phyloP scores from a whole-genome alignment of 371 early-diverging fungal species.

The Entomophthora muscae region DNA sequence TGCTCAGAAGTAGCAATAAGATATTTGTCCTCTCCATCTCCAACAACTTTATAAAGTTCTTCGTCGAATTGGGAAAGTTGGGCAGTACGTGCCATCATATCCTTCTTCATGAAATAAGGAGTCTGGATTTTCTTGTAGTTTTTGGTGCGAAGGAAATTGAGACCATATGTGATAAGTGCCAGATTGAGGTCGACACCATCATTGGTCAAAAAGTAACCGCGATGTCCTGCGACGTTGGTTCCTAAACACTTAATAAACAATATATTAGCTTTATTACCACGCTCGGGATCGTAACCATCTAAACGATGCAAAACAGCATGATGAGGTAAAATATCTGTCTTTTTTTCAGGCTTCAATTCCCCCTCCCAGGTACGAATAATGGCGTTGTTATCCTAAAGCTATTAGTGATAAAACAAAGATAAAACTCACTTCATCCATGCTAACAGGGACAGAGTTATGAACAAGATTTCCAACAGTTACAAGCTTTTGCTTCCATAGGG shows the following conservation, averaged over 20 bases:
- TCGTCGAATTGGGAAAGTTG: constrained; percentile 99
- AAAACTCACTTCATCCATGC: constrained; percentile 9
- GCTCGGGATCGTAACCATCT: constrained; percentile 82
- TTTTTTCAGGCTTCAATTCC: constrained; percentile 35
- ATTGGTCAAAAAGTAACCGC: constrained; percentile 95
- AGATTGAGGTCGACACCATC: constrained; percentile 92
- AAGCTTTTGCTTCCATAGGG: constrained; percentile 45
- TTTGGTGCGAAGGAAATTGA: constrained; percentile 76
- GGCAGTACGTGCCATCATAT: constrained; percentile 97
- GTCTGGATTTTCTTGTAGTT: constrained; percentile 96
- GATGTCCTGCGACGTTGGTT: constrained; percentile 95
- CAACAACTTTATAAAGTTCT: constrained; percentile 91
- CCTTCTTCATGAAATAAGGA: constrained; percentile 97
- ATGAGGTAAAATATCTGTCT: constrained; percentile 63
- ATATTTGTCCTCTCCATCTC: constrained; percentile 84
- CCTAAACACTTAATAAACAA: constrained; percentile 21
- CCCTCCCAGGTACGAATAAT: constrained; percentile 51
- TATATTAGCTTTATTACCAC: constrained; percentile 30
- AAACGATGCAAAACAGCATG: constrained; percentile 85
- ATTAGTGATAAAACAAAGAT: neutral
- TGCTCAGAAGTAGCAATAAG: constrained; percentile 99
- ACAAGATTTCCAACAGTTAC: constrained; percentile 88
- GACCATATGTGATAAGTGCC: constrained; percentile 94
- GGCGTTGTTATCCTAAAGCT: constrained; percentile 52
- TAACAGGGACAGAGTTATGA: constrained; percentile 66